These are phyloP conservation scores for Fusarium illudens DNA, from an alignment of 2,329 filamentous ascomycete species.

Conservation along the genomic window DNA sequence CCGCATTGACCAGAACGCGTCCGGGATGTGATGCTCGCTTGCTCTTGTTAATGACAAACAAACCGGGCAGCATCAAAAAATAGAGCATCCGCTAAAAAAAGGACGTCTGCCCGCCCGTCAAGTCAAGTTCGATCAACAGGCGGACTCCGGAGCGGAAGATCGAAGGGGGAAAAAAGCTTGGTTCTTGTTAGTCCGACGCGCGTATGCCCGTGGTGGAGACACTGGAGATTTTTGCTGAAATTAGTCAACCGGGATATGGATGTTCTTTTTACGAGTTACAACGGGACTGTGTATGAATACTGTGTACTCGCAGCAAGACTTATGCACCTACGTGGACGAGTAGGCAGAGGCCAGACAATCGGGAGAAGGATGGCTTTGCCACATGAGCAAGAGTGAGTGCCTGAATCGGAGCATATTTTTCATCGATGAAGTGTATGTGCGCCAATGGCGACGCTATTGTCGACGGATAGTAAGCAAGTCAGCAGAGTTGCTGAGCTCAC, in stretches of 20 bases:
- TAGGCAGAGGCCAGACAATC: conserved; percentile 10
- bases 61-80: conserved; percentile 2
- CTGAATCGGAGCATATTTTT: not conserved
- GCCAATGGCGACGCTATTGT: not conserved
- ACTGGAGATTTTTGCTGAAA: conserved; percentile 31
- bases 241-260: conserved; percentile 25
- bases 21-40: not conserved
- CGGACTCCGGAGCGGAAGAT: conserved; percentile 24
- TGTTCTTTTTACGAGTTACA: not conserved
- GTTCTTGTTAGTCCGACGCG: conserved; percentile 33
- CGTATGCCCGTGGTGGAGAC: conserved; percentile 30
- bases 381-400: conserved; percentile 1
- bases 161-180: conserved; percentile 35
- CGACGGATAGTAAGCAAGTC: not conserved
- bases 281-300: conserved; percentile 23
- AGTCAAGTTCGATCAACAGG: conserved; percentile 27
- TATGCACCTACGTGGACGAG: not conserved
- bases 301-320: conserved; percentile 7
- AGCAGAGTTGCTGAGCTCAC: not conserved
- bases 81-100: not conserved
- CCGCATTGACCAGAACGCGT: conserved; percentile 20
- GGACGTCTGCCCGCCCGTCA: not conserved
- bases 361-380: conserved; percentile 7
- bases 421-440: not conserved
- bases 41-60: conserved; percentile 9